A percentile compares a stretch with the other conserved stretches of the same genome.
Conservation (phyloP, 2,329 filamentous ascomycete species). For the Diaporthe sp. region DNA sequence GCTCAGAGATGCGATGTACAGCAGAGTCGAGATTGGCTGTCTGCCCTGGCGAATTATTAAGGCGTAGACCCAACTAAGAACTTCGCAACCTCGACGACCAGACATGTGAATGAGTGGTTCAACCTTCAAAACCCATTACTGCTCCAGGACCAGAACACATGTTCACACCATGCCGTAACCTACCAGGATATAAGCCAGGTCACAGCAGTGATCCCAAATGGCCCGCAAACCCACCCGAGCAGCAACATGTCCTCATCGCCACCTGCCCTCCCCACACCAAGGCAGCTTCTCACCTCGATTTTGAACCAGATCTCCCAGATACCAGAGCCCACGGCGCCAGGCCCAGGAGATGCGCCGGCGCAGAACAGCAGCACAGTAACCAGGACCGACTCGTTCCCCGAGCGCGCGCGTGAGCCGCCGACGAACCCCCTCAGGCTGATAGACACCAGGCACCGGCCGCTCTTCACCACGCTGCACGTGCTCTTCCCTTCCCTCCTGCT, state of each 20-base stretch:
- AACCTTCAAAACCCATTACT: not conserved
- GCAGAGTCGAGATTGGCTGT: not conserved
- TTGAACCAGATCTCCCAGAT: constrained; percentile 57
- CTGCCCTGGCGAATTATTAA: not conserved
- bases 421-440: constrained; percentile 54
- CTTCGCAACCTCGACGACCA: not conserved
- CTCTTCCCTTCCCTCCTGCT: constrained; percentile 86
- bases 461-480: constrained; percentile 86
- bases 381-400: not conserved
- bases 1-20: not conserved
- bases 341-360: not conserved
- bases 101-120: not conserved
- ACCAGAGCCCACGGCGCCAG: constrained; percentile 41
- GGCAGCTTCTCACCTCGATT: constrained; percentile 64
- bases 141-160: not conserved
- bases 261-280: constrained; percentile 52
- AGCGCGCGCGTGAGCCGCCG: not conserved
- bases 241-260: constrained; percentile 39
- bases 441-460: constrained; percentile 58
- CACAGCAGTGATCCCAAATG: constrained; percentile 25
- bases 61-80: not conserved
- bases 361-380: not conserved
- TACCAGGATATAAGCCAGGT: not conserved
- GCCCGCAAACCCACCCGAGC: not conserved
- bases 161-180: not conserved